Percentiles rank a stretch among this genome's conserved stretches.
These are phyloP conservation scores for Candida maltosa DNA, from an alignment of 805 yeast species.

Conservation along the genomic window DNA sequence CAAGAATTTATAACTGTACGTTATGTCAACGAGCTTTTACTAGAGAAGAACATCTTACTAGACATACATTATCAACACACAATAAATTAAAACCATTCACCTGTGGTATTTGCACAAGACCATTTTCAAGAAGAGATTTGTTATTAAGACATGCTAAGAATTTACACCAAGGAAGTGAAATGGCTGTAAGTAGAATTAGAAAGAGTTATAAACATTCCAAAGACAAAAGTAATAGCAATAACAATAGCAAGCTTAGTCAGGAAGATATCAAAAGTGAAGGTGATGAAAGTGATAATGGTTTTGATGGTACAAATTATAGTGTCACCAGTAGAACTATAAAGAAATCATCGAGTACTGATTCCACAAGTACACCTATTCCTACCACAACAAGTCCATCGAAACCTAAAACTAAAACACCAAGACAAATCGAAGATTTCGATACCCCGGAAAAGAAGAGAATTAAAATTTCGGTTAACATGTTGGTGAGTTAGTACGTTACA, in stretches of 20 bases:
- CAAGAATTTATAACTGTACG: constrained; percentile 38
- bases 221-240: not conserved
- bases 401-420: constrained; percentile 2
- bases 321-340: not conserved
- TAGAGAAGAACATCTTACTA: constrained; percentile 43
- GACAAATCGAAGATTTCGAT: constrained; percentile 13
- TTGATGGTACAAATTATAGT: constrained; percentile 6
- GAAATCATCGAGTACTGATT: not conserved
- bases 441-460: constrained; percentile 28
- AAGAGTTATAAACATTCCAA: constrained; percentile 29
- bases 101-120: constrained; percentile 43
- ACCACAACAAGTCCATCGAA: constrained; percentile 1
- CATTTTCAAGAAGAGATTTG: constrained; percentile 41
- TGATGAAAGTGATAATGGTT: constrained; percentile 3
- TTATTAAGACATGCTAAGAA: constrained; percentile 43
- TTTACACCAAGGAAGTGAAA: constrained; percentile 41
- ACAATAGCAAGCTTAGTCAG: constrained; percentile 6
- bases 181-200: constrained; percentile 41
- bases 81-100: constrained; percentile 42
- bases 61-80: constrained; percentile 42
- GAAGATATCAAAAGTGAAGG: constrained; percentile 4
- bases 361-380: not conserved
- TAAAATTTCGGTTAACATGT: constrained; percentile 41
- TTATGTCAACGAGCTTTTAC: constrained; percentile 44
- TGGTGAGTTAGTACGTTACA: constrained; percentile 35